These are phyloP conservation scores for Penicillium crystallinum DNA, from an alignment of 495 filamentous ascomycete species.

Conservation along the genomic window DNA sequence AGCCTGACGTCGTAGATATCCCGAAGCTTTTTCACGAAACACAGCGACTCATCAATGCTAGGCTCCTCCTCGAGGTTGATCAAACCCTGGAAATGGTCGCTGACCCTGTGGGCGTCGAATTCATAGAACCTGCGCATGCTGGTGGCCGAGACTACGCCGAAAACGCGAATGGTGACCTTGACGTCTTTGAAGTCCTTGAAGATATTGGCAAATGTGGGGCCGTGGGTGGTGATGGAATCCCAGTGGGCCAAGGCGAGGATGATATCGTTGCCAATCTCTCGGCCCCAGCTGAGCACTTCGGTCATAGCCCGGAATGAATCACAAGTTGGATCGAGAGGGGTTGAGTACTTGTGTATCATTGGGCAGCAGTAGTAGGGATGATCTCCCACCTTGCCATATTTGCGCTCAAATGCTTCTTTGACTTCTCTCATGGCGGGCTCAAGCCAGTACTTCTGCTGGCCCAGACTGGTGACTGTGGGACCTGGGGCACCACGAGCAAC, in stretches of 20 bases:
- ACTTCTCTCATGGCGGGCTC: neutral
- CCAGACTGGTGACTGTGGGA: neutral
- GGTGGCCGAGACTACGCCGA: neutral
- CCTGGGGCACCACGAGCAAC: neutral
- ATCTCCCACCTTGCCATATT: neutral
- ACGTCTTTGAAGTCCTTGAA: neutral
- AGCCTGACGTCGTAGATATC: neutral
- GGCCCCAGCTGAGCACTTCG: neutral
- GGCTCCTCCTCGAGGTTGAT: neutral
- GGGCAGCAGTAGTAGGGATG: neutral
- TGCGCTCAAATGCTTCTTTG: neutral
- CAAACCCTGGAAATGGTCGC: neutral
- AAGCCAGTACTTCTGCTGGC: neutral
- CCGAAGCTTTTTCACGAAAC: neutral
- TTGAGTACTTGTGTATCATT: neutral
- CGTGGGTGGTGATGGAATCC: neutral
- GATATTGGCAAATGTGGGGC: neutral
- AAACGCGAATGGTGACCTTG: neutral
- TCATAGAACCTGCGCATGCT: neutral
- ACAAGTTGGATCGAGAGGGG: neutral
- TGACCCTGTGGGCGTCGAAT: neutral
- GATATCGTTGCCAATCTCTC: neutral
- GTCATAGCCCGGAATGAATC: neutral
- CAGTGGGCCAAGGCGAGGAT: neutral
- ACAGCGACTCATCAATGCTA: neutral